Evolutionary conservation across 495 filamentous ascomycete species (phyloP).

Genomic region (Choiromyces venosus): DNA sequence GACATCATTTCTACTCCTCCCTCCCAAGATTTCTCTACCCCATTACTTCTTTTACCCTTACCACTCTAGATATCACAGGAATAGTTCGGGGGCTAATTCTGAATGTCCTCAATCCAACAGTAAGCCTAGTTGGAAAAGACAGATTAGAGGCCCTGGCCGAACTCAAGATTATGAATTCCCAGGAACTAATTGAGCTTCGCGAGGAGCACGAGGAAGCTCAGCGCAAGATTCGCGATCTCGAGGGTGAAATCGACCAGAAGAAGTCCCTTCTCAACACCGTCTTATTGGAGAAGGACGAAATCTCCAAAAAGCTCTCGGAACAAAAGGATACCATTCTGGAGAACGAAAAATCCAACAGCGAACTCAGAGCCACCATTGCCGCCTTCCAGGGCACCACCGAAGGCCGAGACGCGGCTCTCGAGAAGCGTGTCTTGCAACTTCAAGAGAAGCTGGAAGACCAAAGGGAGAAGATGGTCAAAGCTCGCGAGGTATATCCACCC

Average conservation of each 20-base stretch:
- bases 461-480: slow-evolving; percentile 42
- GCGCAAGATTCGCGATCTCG: slow-evolving; percentile 40
- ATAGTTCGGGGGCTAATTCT: slow-evolving; percentile 1
- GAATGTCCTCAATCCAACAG: slow-evolving; percentile 21
- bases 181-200: slow-evolving; percentile 49
- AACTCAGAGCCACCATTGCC: slow-evolving; percentile 42
- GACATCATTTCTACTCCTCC: neutral
- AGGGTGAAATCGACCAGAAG: slow-evolving; percentile 45
- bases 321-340: slow-evolving; percentile 43
- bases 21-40: neutral
- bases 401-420: slow-evolving; percentile 42
- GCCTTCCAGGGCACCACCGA: slow-evolving; percentile 40
- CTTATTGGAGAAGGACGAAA: slow-evolving; percentile 43
- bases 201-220: slow-evolving; percentile 45
- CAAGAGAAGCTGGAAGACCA: slow-evolving; percentile 42
- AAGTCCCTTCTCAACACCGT: slow-evolving; percentile 44
- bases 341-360: slow-evolving; percentile 40
- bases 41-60: neutral
- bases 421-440: slow-evolving; percentile 36
- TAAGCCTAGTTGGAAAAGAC: slow-evolving; percentile 48
- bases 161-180: slow-evolving; percentile 48
- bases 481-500: slow-evolving; percentile 39
- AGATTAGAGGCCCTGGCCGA: slow-evolving; percentile 50
- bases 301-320: slow-evolving; percentile 39
- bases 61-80: neutral